Evolutionary conservation across 768 basidiomycete species (phyloP), one percentile per base, ranked within the genome.

Genomic region (Aureoboletus auriporus): DNA sequence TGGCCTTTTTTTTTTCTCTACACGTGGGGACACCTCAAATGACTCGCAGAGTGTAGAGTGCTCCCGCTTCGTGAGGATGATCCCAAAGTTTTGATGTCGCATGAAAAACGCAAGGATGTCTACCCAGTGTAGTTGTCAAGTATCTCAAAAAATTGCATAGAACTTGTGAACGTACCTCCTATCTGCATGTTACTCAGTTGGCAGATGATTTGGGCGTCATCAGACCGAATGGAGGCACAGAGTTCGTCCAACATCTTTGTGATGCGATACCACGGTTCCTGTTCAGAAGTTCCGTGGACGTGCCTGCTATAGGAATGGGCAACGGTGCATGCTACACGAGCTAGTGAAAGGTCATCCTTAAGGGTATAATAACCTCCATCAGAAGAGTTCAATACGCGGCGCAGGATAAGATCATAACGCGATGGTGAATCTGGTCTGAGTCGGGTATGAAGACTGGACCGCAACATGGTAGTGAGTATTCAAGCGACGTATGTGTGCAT

Each of bases 21-120:
- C 31, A 11, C 31, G 10, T 13, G 73, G 66, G 4, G 71, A 69
- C 10, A 70, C 67, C 52, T 75, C 70, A 46, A 77, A 79, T 8
- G 57, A 56, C 52, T 77, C 76, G 44, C 70, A 69, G 14, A 62
- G 47, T 4, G 68, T 65, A 7, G 50, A 39, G 4, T 44, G 35
- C 6, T 53, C 44, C 17, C 39, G 31, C 42, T 58, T 59, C 41
- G 68, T 67, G 26, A 74, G 33, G 13, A 78, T 60, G 4, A 78
- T 30, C 14, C 63, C 74, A 2, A 75, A 72, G 42, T 75, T 75
- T 44, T 77, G 76, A 5, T 61, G 61, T n/a, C 59, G 63, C 20
- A 78, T 63, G 10, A 66, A 66, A 38, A 77, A 58, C 12, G 60
- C 58, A 8, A 73, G 40, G 16, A 64, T 56, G 46, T 70, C 75